These are phyloP conservation scores for Diplodia corticola DNA, from an alignment of 2,329 filamentous ascomycete species.

Conservation along the genomic window DNA sequence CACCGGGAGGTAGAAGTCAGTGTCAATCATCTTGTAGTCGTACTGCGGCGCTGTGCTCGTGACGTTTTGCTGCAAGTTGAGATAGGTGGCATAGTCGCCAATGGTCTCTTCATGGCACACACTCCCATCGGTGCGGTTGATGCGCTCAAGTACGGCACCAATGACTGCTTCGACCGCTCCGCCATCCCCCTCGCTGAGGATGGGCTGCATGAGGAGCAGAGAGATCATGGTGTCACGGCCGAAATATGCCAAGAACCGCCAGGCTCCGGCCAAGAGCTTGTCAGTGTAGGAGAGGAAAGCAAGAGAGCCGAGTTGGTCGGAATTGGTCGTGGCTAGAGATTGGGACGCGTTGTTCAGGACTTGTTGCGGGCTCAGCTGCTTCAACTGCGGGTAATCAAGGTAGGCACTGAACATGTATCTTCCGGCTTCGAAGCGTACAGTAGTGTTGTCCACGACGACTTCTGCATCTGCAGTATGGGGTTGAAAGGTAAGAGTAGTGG, in stretches of 20 bases:
- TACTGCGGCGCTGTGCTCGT: slow-evolving; percentile 55
- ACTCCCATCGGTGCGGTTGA: slow-evolving; percentile 60
- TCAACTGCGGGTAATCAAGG: slow-evolving; percentile 63
- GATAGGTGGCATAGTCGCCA: slow-evolving; percentile 63
- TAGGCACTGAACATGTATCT: slow-evolving; percentile 60
- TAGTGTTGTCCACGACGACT: slow-evolving; percentile 38
- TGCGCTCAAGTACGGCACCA: slow-evolving; percentile 59
- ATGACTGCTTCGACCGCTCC: slow-evolving; percentile 64
- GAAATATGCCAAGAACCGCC: slow-evolving; percentile 68
- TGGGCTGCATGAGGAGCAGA: slow-evolving; percentile 57
- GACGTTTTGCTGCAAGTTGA: slow-evolving; percentile 57
- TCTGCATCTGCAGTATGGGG: slow-evolving; percentile 30
- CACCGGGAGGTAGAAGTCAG: slow-evolving; percentile 62
- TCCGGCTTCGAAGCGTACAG: slow-evolving; percentile 53
- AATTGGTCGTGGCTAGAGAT: slow-evolving; percentile 48
- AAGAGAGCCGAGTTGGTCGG: slow-evolving; percentile 54
- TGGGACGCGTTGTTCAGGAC: slow-evolving; percentile 54
- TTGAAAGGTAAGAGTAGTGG: slow-evolving; percentile 53
- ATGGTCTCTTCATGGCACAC: slow-evolving; percentile 67
- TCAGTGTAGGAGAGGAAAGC: slow-evolving; percentile 65
- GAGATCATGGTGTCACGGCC: slow-evolving; percentile 66
- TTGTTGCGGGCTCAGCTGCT: slow-evolving; percentile 52
- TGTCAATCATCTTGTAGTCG: slow-evolving; percentile 63
- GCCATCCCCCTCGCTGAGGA: slow-evolving; percentile 57
- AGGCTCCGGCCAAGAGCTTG: slow-evolving; percentile 64